A percentile compares a stretch with the other conserved stretches of the same genome.
Evolutionary conservation across 129 eudicot species (phyloP).

Genomic region (Artemisia tridentata): DNA sequence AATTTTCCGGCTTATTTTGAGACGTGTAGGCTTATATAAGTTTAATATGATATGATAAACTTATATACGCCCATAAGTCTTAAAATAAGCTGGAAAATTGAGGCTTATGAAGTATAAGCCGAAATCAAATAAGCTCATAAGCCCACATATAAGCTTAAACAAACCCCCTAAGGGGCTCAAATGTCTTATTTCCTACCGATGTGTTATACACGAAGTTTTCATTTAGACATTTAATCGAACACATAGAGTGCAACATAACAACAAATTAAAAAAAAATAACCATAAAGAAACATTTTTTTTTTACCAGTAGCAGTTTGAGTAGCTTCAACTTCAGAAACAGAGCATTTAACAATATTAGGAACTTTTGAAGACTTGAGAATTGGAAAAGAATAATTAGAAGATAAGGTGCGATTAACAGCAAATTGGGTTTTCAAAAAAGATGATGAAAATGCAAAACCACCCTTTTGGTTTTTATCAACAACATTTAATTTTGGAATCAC

Average conservation of each 20-base stretch:
- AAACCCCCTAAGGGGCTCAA: too few relatives aligned
- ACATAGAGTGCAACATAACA: constrained; percentile 3
- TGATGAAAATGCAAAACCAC: constrained; percentile 32
- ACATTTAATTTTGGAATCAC: constrained; percentile 32
- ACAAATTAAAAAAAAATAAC: neutral
- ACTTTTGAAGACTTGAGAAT: constrained; percentile 29
- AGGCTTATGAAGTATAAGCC: too few relatives aligned
- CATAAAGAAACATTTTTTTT: neutral
- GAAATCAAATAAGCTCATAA: too few relatives aligned
- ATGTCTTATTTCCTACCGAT: neutral
- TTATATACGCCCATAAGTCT: too few relatives aligned
- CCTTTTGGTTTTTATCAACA: constrained; percentile 18
- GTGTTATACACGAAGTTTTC: neutral
- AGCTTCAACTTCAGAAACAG: constrained; percentile 60
- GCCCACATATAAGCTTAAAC: neutral
- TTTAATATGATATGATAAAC: too few relatives aligned
- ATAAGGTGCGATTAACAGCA: constrained; percentile 36
- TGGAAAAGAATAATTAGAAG: constrained; percentile 34
- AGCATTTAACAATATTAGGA: constrained; percentile 55
- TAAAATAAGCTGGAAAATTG: too few relatives aligned
- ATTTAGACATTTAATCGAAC: constrained; percentile 19
- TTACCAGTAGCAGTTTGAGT: constrained; percentile 53
- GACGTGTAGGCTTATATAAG: too few relatives aligned
- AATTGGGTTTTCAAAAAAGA: constrained; percentile 42
- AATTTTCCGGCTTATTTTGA: too few relatives aligned